These are phyloP conservation scores for Hericium erinaceus DNA, from an alignment of 768 basidiomycete genomes.

Conservation along the genomic window DNA sequence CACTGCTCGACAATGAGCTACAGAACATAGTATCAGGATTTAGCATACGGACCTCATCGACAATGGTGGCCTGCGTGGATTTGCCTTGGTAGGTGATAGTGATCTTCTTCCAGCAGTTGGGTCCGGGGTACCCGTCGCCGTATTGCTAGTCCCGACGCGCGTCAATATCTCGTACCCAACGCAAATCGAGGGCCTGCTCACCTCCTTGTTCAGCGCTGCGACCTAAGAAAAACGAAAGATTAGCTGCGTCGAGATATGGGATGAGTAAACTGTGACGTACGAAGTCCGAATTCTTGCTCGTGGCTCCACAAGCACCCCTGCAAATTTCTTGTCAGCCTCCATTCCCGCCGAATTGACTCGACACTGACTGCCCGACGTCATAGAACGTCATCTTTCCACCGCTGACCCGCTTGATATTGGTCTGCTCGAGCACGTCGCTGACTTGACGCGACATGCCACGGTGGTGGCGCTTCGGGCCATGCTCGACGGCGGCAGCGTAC, in stretches of 20 bases:
- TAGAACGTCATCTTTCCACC: not conserved
- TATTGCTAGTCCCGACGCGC: not conserved
- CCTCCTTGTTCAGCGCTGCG: not conserved
- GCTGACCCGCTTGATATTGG: not conserved
- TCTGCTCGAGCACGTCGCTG: not conserved
- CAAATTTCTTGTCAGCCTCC: not conserved
- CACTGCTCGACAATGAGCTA: constrained; percentile 31
- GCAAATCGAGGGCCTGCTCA: not conserved
- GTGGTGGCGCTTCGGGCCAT: not conserved
- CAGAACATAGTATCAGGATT: not conserved
- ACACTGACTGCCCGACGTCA: not conserved
- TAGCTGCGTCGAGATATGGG: not conserved
- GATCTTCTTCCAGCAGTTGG: constrained; percentile 50
- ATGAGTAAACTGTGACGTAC: not conserved
- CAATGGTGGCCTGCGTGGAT: constrained; percentile 45
- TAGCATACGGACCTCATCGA: constrained; percentile 44
- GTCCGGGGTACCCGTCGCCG: not conserved
- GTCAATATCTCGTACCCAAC: not conserved
- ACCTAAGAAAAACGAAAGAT: not conserved
- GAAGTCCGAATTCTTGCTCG: not conserved
- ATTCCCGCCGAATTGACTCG: not conserved
- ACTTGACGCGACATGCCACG: not conserved
- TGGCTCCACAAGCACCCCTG: not conserved
- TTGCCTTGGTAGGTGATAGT: constrained; percentile 54
- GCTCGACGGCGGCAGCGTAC: not conserved